Evolutionary conservation across 176 grass and related monocot species (phyloP).

Genomic region (Phyllostachys edulis): DNA sequence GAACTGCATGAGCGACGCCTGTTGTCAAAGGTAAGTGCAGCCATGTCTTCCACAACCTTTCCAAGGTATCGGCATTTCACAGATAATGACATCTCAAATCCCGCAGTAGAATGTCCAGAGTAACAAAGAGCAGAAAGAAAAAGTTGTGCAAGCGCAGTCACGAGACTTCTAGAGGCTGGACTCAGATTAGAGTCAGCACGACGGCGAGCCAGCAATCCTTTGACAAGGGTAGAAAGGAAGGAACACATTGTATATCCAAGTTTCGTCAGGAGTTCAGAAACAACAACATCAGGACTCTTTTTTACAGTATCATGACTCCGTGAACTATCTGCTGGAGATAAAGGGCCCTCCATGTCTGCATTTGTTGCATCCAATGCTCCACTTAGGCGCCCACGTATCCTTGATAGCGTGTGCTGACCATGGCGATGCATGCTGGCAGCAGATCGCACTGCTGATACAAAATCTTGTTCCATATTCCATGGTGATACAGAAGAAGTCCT

Average conservation of each 20-base stretch:
- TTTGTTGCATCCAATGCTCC: conserved; percentile 48
- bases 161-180: conserved; percentile 54
- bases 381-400: conserved; percentile 58
- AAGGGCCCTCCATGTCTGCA: conserved; percentile 44
- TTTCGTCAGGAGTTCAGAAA: conserved; percentile 62
- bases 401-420: conserved; percentile 51
- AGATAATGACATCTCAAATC: conserved; percentile 71
- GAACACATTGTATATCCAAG: conserved; percentile 45
- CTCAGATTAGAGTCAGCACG: conserved; percentile 55
- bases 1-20: conserved; percentile 65
- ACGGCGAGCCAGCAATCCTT: conserved; percentile 55
- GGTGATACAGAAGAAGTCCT: conserved; percentile 44
- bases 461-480: conserved; percentile 70
- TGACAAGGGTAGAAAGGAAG: conserved; percentile 67
- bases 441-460: conserved; percentile 63
- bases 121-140: conserved; percentile 70
- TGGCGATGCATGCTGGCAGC: conserved; percentile 60
- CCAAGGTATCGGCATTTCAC: conserved; percentile 86
- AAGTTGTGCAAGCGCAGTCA: conserved; percentile 61
- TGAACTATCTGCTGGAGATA: conserved; percentile 48
- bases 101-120: conserved; percentile 56
- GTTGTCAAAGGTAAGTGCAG: conserved; percentile 57
- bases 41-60: conserved; percentile 72
- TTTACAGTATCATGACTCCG: conserved; percentile 40
- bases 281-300: conserved; percentile 51